These are phyloP conservation scores for Zhuliangozyma parablackwelliae DNA, from an alignment of 1,139 yeast species.

Conservation along the genomic window DNA sequence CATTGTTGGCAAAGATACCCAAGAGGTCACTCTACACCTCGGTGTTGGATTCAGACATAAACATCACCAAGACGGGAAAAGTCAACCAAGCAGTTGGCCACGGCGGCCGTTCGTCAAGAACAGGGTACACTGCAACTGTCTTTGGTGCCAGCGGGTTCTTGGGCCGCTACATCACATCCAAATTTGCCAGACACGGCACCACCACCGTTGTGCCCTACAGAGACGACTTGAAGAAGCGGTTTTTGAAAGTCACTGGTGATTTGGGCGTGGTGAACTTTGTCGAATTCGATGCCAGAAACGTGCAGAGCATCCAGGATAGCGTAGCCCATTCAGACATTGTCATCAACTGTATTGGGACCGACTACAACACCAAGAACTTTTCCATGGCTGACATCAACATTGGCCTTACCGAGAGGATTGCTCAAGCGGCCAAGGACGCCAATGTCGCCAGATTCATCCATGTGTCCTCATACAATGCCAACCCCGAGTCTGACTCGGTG, in stretches of 20 bases:
- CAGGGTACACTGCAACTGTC: constrained; percentile 89
- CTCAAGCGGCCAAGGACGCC: constrained; percentile 66
- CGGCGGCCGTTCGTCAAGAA: constrained; percentile 83
- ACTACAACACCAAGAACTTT: constrained; percentile 75
- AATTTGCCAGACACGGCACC: constrained; percentile 80
- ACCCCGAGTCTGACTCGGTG: constrained; percentile 61
- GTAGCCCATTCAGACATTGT: constrained; percentile 83
- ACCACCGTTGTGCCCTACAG: constrained; percentile 72
- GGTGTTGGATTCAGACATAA: constrained; percentile 54
- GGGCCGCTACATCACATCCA: constrained; percentile 69
- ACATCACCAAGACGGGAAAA: constrained; percentile 74
- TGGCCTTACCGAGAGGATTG: constrained; percentile 74
- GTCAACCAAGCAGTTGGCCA: constrained; percentile 65
- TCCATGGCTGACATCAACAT: constrained; percentile 80
- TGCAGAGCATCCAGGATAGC: constrained; percentile 71
- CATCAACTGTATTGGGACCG: constrained; percentile 75
- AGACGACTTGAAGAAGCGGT: constrained; percentile 76
- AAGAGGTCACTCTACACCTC: constrained; percentile 38
- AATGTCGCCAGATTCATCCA: constrained; percentile 75
- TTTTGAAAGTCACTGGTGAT: constrained; percentile 80
- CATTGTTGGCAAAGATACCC: constrained; percentile 3
- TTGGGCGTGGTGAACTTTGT: constrained; percentile 83
- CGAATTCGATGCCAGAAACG: constrained; percentile 78
- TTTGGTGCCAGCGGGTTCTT: constrained; percentile 81
- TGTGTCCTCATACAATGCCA: constrained; percentile 77